phyloP scores from a whole-genome alignment of 202 grass and related monocot species.

The Cymbopogon flexuosus region DNA sequence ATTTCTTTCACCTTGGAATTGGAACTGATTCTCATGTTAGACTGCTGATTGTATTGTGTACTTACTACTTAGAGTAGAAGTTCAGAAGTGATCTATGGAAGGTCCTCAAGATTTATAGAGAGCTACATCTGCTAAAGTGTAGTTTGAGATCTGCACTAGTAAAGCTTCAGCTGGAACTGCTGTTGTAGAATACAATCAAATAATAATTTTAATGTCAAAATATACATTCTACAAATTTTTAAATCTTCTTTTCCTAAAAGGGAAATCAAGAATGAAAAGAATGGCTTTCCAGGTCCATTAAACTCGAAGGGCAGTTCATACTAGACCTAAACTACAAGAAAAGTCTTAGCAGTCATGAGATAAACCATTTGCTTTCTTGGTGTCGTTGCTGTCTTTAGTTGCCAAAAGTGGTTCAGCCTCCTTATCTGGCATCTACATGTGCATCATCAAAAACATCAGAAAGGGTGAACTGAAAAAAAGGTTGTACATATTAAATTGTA shows the following conservation, averaged over 20 bases:
- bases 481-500: slow-evolving; percentile 5
- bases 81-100: slow-evolving; percentile 15
- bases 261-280: slow-evolving; percentile 61
- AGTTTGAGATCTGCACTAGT: slow-evolving; percentile 1
- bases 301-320: slow-evolving; percentile 42
- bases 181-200: slow-evolving; percentile 36
- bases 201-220: slow-evolving; percentile 40
- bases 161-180: slow-evolving; percentile 25
- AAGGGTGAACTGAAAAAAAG: slow-evolving; percentile 21
- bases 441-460: slow-evolving; percentile 25
- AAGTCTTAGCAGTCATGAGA: slow-evolving; percentile 53
- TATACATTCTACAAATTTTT: slow-evolving; percentile 48
- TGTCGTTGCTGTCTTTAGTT: slow-evolving; percentile 62
- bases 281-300: slow-evolving; percentile 61
- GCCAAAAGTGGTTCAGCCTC: slow-evolving; percentile 79
- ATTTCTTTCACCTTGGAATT: not conserved
- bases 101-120: not conserved
- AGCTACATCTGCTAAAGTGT: not conserved
- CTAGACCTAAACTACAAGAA: slow-evolving; percentile 50
- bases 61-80: slow-evolving; percentile 8
- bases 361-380: slow-evolving; percentile 76
- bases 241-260: slow-evolving; percentile 42
- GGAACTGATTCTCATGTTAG: not conserved
- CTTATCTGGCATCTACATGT: slow-evolving; percentile 77
- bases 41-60: slow-evolving; percentile 3